These are phyloP conservation scores for Coemansia sp. DNA, from an alignment of 192 early-diverging fungal genomes.

Conservation along the genomic window DNA sequence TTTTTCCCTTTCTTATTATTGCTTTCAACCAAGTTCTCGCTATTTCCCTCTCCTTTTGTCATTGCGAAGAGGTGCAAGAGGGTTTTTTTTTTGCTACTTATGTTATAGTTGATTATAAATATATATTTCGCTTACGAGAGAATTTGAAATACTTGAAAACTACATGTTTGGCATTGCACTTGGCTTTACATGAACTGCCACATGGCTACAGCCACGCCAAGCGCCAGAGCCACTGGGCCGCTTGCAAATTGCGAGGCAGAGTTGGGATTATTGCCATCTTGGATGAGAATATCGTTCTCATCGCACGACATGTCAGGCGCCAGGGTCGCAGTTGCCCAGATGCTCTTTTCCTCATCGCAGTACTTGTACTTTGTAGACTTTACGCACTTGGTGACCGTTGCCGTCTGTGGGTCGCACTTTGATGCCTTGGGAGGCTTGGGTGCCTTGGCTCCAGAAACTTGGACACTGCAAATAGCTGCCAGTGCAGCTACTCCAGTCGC, in stretches of 20 bases:
- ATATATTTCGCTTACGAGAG: not conserved
- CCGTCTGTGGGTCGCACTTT: not conserved
- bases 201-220: not conserved
- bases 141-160: too few species aligned
- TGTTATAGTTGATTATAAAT: not conserved
- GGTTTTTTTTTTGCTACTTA: not conserved
- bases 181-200: not conserved
- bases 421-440: not conserved
- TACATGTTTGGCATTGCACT: too few species aligned
- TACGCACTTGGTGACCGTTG: not conserved
- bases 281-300: not conserved
- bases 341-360: not conserved
- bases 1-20: too few species aligned
- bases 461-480: not conserved
- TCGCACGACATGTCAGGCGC: not conserved
- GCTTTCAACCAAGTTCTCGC: too few species aligned
- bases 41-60: too few species aligned
- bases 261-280: too few species aligned
- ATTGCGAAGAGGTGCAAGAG: too few species aligned
- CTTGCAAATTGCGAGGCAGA: not conserved
- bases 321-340: not conserved
- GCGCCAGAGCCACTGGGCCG: not conserved
- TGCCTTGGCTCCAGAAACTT: not conserved
- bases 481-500: not conserved
- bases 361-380: not conserved